Evolutionary conservation across 306 rosid species (phyloP).

Genomic region (Phaseolus lunatus): DNA sequence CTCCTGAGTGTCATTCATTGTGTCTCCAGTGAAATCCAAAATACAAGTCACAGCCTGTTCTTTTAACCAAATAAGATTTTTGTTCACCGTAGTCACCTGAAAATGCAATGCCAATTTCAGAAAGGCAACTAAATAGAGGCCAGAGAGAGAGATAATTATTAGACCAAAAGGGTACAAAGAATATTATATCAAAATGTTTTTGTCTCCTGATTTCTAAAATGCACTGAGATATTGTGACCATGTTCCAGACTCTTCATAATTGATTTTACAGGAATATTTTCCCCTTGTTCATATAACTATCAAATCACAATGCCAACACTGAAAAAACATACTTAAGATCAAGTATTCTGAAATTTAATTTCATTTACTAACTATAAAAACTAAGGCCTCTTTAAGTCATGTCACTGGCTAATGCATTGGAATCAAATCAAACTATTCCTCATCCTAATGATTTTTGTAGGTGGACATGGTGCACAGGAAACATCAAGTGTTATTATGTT

Average conservation of each 20-base stretch:
- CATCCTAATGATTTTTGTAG: background rate
- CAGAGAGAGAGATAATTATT: background rate
- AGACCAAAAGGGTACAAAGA: background rate
- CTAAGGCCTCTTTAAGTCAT: background rate
- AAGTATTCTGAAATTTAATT: background rate
- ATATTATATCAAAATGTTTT: background rate
- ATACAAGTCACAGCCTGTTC: constrained; percentile 11
- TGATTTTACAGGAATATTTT: background rate
- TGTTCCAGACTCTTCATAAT: constrained; percentile 1
- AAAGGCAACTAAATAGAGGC: background rate
- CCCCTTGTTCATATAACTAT: background rate
- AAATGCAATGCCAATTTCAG: constrained; percentile 29
- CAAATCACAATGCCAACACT: background rate
- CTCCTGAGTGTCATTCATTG: constrained; percentile 6
- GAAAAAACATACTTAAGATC: background rate
- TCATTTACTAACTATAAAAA: background rate
- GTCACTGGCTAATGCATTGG: background rate
- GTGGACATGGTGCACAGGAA: background rate
- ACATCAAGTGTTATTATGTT: constrained; percentile 9
- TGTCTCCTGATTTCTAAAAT: background rate
- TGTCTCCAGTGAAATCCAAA: constrained; percentile 19
- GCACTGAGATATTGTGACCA: background rate
- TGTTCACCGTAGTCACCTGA: constrained; percentile 32
- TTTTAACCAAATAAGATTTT: background rate
- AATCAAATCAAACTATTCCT: background rate